phyloP scores from a whole-genome alignment of 176 grass and related monocot species.

The Aegilops tauschii region DNA sequence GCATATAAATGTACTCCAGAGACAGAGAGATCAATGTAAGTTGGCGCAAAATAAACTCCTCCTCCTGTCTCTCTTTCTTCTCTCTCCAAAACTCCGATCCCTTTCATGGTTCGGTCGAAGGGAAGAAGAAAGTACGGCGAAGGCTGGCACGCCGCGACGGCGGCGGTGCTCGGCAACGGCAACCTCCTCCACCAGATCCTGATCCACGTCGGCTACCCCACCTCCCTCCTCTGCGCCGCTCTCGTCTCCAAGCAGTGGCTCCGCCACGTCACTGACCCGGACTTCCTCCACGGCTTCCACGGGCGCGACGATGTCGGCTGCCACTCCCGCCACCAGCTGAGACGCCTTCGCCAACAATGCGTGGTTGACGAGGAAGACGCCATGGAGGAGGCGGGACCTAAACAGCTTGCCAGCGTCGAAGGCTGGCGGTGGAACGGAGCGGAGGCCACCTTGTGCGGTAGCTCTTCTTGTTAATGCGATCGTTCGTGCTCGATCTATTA shows the following conservation, averaged over 20 bases:
- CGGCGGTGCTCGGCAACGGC: not conserved
- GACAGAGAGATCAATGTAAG: too few relatives aligned
- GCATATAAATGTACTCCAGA: too few relatives aligned
- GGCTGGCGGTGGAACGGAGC: not conserved
- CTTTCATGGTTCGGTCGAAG: not conserved
- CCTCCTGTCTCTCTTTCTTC: too few relatives aligned
- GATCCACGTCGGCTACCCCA: not conserved
- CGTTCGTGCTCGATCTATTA: not conserved
- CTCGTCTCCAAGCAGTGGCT: not conserved
- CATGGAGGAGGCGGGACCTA: not conserved
- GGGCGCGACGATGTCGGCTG: not conserved
- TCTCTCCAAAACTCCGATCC: too few relatives aligned
- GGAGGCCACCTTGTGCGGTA: not conserved
- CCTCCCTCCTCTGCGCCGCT: not conserved
- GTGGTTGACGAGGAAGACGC: not conserved
- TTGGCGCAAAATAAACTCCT: too few relatives aligned
- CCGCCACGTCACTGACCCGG: not conserved
- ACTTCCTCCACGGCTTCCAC: not conserved
- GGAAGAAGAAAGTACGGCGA: not conserved
- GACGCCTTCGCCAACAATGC: not conserved
- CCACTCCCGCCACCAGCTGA: not conserved
- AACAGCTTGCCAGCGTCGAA: not conserved
- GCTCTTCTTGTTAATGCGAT: not conserved
- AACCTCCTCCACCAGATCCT: slow-evolving; percentile 9
- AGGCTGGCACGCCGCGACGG: not conserved